phyloP scores from a whole-genome alignment of 2,329 filamentous ascomycete species.

The Colletotrichum lini region DNA sequence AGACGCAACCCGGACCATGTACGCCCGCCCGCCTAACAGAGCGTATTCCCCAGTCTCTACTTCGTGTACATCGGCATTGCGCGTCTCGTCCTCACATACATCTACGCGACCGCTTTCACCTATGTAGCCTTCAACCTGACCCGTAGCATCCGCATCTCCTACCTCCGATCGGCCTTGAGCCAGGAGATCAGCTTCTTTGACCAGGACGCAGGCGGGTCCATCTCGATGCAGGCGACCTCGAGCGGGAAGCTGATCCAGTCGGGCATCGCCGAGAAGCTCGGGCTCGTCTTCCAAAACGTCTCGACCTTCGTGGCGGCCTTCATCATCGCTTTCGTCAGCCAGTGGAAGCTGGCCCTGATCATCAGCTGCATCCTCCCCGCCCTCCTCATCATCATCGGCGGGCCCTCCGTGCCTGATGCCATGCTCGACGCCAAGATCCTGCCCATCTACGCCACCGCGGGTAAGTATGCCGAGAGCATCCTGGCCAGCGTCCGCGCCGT shows the following conservation, averaged over 20 bases:
- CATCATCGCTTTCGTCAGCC: conserved; percentile 52
- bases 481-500: conserved; percentile 37
- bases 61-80: conserved; percentile 49
- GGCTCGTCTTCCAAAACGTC: conserved; percentile 51
- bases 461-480: conserved; percentile 48
- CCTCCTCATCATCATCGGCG: conserved; percentile 40
- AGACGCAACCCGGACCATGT: too few species aligned
- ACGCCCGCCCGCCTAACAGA: neutral
- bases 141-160: conserved; percentile 62
- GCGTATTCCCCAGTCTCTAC: conserved; percentile 43
- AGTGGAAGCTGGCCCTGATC: conserved; percentile 59
- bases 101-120: conserved; percentile 59
- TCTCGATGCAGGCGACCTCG: conserved; percentile 58
- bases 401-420: conserved; percentile 46
- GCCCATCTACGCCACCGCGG: conserved; percentile 47
- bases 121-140: conserved; percentile 66
- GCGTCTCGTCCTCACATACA: conserved; percentile 43
- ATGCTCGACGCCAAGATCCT: conserved; percentile 46
- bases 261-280: conserved; percentile 55
- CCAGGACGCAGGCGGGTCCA: conserved; percentile 53
- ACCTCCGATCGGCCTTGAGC: conserved; percentile 64
- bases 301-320: conserved; percentile 54
- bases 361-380: conserved; percentile 58
- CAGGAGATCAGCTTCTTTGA: conserved; percentile 67
- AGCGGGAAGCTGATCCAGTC: conserved; percentile 54